A percentile compares a stretch with the other conserved stretches of the same genome.
These are phyloP conservation scores for Wallacemonas sp. DNA, from an alignment of 208 protist genomes.

Conservation along the genomic window DNA sequence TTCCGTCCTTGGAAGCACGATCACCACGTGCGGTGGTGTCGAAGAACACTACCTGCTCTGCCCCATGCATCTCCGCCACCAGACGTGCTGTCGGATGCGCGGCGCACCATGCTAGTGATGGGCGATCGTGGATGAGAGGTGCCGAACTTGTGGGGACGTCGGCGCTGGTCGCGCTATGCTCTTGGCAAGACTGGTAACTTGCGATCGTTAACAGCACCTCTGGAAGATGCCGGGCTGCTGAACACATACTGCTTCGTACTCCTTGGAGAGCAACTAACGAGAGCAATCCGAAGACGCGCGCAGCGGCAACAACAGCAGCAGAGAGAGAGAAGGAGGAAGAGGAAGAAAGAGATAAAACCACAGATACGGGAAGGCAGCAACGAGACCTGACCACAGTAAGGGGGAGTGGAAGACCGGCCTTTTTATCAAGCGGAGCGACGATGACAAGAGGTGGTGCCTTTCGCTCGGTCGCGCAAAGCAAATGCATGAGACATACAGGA, in stretches of 20 bases:
- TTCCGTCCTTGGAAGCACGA: background rate
- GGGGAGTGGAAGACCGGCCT: too few relatives aligned
- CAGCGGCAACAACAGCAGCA: background rate
- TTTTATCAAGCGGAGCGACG: too few relatives aligned
- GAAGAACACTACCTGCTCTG: constrained; percentile 31
- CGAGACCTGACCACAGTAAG: too few relatives aligned
- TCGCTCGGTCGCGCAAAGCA: too few relatives aligned
- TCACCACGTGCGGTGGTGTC: constrained; percentile 2
- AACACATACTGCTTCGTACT: too few relatives aligned
- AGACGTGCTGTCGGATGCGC: constrained; percentile 32
- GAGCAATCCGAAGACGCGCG: too few relatives aligned
- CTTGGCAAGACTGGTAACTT: constrained; percentile 7
- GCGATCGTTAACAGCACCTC: background rate
- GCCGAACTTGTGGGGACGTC: background rate
- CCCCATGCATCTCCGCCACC: constrained; percentile 34
- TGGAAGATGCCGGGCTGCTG: background rate
- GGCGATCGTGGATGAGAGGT: constrained; percentile 13
- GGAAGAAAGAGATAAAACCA: background rate
- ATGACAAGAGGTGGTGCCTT: too few relatives aligned
- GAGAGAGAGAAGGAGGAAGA: constrained; percentile 12
- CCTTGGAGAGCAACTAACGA: too few relatives aligned
- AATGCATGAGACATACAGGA: too few relatives aligned
- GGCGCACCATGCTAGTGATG: constrained; percentile 40
- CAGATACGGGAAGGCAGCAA: too few relatives aligned
- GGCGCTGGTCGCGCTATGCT: background rate